phyloP scores from a whole-genome alignment of 768 basidiomycete species.

The Phanerodontia chrysosporium region DNA sequence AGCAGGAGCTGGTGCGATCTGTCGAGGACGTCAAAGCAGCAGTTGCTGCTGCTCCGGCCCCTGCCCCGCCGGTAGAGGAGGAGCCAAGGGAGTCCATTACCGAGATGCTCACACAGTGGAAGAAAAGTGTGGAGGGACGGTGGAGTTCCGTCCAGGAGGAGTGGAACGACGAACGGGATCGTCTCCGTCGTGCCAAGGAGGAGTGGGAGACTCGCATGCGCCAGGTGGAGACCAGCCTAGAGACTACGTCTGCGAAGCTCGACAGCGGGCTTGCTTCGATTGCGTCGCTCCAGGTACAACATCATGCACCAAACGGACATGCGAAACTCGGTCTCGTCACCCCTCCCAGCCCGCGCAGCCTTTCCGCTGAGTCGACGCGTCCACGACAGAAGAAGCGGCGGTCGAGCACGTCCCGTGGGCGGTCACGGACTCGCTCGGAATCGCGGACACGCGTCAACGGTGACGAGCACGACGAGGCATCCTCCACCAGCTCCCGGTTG shows the following conservation, averaged over 20 bases:
- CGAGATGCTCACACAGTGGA: constrained; percentile 65
- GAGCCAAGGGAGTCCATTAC: constrained; percentile 38
- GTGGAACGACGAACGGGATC: constrained; percentile 78
- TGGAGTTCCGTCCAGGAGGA: constrained; percentile 77
- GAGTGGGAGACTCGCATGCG: constrained; percentile 73
- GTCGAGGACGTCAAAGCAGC: constrained; percentile 30
- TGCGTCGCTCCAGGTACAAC: constrained; percentile 29
- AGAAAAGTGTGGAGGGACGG: constrained; percentile 70
- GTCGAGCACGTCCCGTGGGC: constrained; percentile 33
- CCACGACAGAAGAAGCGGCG: constrained; percentile 22
- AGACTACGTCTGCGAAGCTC: constrained; percentile 35
- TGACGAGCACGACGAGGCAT: constrained; percentile 3
- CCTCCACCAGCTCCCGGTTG: constrained; percentile 5
- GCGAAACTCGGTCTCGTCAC: constrained; percentile 54
- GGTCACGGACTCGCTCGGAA: constrained; percentile 30
- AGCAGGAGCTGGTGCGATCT: constrained; percentile 22
- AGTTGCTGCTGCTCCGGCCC: constrained; percentile 15
- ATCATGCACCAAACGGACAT: constrained; percentile 30
- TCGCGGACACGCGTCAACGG: constrained; percentile 19
- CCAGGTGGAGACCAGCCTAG: constrained; percentile 50
- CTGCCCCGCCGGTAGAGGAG: constrained; percentile 21
- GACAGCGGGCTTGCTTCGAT: constrained; percentile 30
- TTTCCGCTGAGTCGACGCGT: constrained; percentile 54
- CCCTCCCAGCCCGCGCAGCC: constrained; percentile 71
- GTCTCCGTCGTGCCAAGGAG: constrained; percentile 66